Base-by-base conservation (phyloP, 768 basidiomycete species). In the Phaeolepiota aurea region DNA sequence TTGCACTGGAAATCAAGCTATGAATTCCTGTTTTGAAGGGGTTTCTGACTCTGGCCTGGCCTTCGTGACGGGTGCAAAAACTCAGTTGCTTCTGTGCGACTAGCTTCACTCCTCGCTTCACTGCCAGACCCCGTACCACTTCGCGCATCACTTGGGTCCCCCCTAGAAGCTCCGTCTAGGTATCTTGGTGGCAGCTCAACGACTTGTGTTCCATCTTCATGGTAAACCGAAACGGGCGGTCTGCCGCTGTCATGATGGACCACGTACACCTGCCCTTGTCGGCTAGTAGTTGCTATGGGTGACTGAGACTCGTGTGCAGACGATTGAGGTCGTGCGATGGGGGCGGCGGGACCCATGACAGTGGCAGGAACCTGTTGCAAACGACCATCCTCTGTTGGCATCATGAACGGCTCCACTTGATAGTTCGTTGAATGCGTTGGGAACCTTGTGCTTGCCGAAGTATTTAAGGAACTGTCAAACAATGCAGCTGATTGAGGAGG, bases 171-270 rank as follows among this genome's bases (percentile, higher is more conserved):
- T 37, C 44, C 53, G 5, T 55, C 59, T 15, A 54, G 53, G 41
- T 79, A 79, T 23, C 66, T 58, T 3, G 77, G 77, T 4, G 77
- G 79, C 7, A 81, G 61, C 56, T 81, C 79, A 7, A 77, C 72
- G 4, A 79, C 71, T 44, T 74, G 63, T 5, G 74, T 69, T 12
- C 76, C 77, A 33, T 70, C 66, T 40, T 66, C 61, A 40, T 75
- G 71, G 47, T 71, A 77, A 14, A 77, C 73, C 2, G 76, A 75
- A 30, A 81, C 72, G 1, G 78, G 78, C 13, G 76, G 56, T 12
- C 66, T 54, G 9, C 76, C 72, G n/a, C 64, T 67, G 48, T 79
- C 77, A 48, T 79, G 77, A 46, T 79, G 79, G 21, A 81, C 67
- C 30, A 78, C 74, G 46, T 78, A 78, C 5, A 77, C 68, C 52